These are phyloP conservation scores for Aotearoamyces nothofagi DNA, from an alignment of 2,329 filamentous ascomycete genomes.

Conservation along the genomic window DNA sequence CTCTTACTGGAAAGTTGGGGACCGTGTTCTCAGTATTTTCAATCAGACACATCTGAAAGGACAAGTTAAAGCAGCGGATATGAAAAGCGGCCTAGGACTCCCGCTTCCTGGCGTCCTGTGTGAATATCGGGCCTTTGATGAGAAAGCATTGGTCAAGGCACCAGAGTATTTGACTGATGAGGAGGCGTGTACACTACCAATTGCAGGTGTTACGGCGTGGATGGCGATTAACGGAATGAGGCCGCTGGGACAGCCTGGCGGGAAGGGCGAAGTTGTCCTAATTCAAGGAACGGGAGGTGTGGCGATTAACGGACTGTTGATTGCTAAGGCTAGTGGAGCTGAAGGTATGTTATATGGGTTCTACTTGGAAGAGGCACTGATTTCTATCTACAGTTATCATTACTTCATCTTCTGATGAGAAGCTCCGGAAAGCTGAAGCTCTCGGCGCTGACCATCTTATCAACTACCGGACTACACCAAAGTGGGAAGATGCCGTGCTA, in stretches of 20 bases:
- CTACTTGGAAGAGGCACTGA: conserved; percentile 21
- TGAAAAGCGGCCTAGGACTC: conserved; percentile 40
- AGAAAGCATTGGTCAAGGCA: conserved; percentile 35
- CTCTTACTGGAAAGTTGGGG: conserved; percentile 35
- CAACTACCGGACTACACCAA: conserved; percentile 36
- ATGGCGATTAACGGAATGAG: conserved; percentile 47
- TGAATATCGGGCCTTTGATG: conserved; percentile 43
- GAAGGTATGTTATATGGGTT: conserved; percentile 23
- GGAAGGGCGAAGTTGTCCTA: conserved; percentile 28
- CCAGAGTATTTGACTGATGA: conserved; percentile 41
- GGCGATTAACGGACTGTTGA: conserved; percentile 33
- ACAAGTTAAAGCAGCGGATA: conserved; percentile 11
- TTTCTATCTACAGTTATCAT: conserved; percentile 29
- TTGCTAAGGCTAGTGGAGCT: conserved; percentile 35
- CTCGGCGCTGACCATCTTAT: conserved; percentile 36
- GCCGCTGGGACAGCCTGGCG: conserved; percentile 33
- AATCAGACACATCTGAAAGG: conserved; percentile 29
- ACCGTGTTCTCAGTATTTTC: conserved; percentile 54
- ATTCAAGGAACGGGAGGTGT: conserved; percentile 41
- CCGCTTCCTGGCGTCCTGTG: conserved; percentile 42
- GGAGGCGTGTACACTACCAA: conserved; percentile 44
- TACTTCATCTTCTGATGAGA: conserved; percentile 37
- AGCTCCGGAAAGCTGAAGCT: conserved; percentile 28
- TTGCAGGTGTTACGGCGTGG: conserved; percentile 49
- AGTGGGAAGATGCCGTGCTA: conserved; percentile 34